Evolutionary conservation across 768 basidiomycete species (phyloP).

Genomic region (Rhizopogon rudus): DNA sequence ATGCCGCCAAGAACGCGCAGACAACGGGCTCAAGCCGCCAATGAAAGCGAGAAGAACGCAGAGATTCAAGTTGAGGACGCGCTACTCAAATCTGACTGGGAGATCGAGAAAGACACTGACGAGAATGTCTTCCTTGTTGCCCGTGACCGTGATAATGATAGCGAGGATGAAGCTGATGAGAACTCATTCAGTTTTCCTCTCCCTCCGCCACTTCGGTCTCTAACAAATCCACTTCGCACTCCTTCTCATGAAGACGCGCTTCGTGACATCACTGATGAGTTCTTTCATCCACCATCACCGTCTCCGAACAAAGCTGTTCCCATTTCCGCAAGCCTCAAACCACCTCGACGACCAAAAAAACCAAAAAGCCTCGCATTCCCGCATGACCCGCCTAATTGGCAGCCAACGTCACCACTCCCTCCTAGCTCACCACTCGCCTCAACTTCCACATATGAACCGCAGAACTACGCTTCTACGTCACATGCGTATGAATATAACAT

Average conservation of each 20-base stretch:
- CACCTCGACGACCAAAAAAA: constrained; percentile 27
- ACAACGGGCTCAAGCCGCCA: constrained; percentile 8
- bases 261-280: constrained; percentile 29
- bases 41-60: constrained; percentile 13
- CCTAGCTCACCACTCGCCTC: constrained; percentile 29
- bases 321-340: constrained; percentile 13
- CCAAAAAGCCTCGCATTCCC: constrained; percentile 25
- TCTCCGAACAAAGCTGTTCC: constrained; percentile 21
- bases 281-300: constrained; percentile 28
- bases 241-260: constrained; percentile 21
- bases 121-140: constrained; percentile 4
- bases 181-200: constrained; percentile 4
- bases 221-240: constrained; percentile 14
- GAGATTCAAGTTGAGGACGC: background rate
- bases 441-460: constrained; percentile 11
- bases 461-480: background rate
- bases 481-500: constrained; percentile 15
- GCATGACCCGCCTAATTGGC: constrained; percentile 28
- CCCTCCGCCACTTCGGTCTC: constrained; percentile 8
- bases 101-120: background rate
- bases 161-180: constrained; percentile 6
- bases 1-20: constrained; percentile 14
- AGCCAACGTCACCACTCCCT: constrained; percentile 26
- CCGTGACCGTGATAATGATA: background rate
- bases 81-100: background rate